These are phyloP conservation scores for Isabelozyma gotoi DNA, from an alignment of 805 yeast species.

Conservation along the genomic window DNA sequence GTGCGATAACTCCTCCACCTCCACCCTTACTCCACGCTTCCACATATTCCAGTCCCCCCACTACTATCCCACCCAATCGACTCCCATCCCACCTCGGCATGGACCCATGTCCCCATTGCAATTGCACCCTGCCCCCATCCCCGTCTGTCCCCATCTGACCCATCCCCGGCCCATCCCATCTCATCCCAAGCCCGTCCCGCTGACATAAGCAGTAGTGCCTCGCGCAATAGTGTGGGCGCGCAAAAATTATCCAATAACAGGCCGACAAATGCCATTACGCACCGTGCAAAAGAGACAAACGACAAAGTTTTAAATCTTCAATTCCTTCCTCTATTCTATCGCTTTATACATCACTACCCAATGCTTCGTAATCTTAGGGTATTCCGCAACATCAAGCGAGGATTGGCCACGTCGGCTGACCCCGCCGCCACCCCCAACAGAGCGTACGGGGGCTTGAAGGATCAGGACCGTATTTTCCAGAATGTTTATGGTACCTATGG, in stretches of 20 bases:
- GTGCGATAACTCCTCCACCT: no score
- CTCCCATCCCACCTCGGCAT: no score
- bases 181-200: background rate
- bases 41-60: no score
- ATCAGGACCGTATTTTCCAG: slow-evolving; percentile 85
- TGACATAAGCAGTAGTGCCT: slow-evolving; percentile 2
- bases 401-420: slow-evolving; percentile 48
- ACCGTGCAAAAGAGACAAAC: no score
- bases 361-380: slow-evolving; percentile 38
- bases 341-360: background rate
- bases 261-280: slow-evolving; percentile 20
- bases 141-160: background rate
- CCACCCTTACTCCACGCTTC: no score
- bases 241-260: slow-evolving; percentile 17
- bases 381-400: slow-evolving; percentile 20
- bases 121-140: background rate
- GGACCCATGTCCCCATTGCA: background rate
- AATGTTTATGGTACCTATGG: slow-evolving; percentile 78
- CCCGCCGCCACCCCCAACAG: slow-evolving; percentile 50
- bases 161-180: background rate
- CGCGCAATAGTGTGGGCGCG: slow-evolving; percentile 1
- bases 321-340: no score
- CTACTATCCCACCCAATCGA: no score
- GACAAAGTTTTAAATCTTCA: no score
- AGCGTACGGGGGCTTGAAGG: slow-evolving; percentile 72